Percentiles rank a stretch among this genome's conserved stretches.
These are phyloP conservation scores for Spiromastix sp. DNA, from an alignment of 2,329 filamentous ascomycete genomes.

Conservation along the genomic window DNA sequence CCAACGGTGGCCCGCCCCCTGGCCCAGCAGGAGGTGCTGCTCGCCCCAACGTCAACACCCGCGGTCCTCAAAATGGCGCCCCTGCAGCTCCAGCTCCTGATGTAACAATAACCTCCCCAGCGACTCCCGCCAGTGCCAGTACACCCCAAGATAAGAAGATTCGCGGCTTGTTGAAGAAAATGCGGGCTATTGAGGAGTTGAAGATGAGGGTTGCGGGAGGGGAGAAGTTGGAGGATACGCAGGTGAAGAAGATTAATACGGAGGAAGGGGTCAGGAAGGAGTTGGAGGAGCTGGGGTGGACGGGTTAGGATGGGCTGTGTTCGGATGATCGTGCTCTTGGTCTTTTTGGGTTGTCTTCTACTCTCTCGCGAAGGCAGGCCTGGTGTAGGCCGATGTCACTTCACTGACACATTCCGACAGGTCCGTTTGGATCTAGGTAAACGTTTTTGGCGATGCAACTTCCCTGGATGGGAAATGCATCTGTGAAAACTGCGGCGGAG, in stretches of 20 bases:
- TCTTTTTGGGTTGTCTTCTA: no score
- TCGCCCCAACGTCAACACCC: conserved; percentile 8
- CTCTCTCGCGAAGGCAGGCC: no score
- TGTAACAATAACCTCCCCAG: conserved; percentile 24
- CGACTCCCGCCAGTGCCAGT: conserved; percentile 18
- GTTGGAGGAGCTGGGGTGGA: conserved; percentile 52
- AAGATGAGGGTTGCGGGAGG: conserved; percentile 93
- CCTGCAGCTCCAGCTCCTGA: conserved; percentile 12
- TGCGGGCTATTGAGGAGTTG: conserved; percentile 91
- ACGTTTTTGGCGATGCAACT: no score
- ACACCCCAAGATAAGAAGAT: conserved; percentile 76
- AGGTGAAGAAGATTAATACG: conserved; percentile 95
- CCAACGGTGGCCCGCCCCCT: conserved; percentile 6
- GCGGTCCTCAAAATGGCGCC: conserved; percentile 27
- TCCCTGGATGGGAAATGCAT: no score
- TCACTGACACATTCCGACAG: no score
- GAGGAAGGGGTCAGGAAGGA: conserved; percentile 79
- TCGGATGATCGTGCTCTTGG: no score
- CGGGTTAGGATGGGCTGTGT: no score
- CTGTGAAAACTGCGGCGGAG: no score
- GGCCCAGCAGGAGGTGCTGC: conserved; percentile 6
- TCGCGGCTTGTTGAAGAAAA: conserved; percentile 87
- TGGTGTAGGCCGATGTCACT: no score
- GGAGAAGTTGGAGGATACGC: conserved; percentile 95
- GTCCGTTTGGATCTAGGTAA: no score